Percentiles rank a stretch among this genome's conserved stretches.
Evolutionary conservation across 148 eudicot genomes (phyloP).

Genomic region (Vaccinium darrowii): DNA sequence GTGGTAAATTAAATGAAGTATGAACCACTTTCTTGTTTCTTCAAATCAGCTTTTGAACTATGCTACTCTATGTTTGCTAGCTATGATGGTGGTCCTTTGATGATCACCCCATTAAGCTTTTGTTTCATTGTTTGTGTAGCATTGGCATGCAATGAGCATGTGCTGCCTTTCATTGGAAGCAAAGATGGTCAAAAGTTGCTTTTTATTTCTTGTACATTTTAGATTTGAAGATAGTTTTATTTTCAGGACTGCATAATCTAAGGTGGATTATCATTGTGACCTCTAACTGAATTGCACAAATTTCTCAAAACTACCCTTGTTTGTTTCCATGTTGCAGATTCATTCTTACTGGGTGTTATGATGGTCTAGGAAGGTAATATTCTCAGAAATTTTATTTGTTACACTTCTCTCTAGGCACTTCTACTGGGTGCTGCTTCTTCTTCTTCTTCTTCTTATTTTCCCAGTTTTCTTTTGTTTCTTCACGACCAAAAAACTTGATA

Average conservation of each 20-base stretch:
- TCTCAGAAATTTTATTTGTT: not conserved
- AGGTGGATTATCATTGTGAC: not conserved
- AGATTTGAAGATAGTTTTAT: not conserved
- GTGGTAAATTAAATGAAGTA: not conserved
- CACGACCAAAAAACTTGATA: slow-evolving; percentile 1
- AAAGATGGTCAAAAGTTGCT: not conserved
- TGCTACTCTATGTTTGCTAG: not conserved
- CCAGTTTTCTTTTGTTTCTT: not conserved
- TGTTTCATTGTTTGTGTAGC: not conserved
- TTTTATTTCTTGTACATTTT: not conserved
- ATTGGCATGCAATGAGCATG: not conserved
- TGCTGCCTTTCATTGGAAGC: not conserved
- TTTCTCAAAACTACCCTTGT: not conserved
- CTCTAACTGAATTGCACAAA: not conserved
- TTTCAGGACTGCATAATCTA: not conserved
- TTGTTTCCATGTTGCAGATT: slow-evolving; percentile 45
- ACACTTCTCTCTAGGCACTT: not conserved
- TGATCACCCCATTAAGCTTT: not conserved
- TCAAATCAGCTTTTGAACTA: not conserved
- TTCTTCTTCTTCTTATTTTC: no score
- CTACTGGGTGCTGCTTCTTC: not conserved
- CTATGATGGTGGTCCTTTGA: not conserved
- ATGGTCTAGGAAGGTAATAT: slow-evolving; percentile 78
- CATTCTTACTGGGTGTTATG: slow-evolving; percentile 87
- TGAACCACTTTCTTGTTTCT: not conserved